Evolutionary conservation across 192 early-diverging fungal genomes (phyloP), one percentile per base, ranked within the genome.

Genomic region (Backusella tarrabulga): DNA sequence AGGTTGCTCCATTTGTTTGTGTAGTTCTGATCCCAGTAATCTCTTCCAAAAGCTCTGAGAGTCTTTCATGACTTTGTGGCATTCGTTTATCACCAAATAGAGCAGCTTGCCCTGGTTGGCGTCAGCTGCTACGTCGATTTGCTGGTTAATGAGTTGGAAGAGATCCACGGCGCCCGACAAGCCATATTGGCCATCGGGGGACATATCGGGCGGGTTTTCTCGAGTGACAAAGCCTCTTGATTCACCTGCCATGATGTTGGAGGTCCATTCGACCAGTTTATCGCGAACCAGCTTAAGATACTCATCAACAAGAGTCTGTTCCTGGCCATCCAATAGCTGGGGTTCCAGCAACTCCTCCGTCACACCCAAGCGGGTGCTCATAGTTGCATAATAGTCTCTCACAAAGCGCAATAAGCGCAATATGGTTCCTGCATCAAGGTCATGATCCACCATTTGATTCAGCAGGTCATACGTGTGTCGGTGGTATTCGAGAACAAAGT

Each of bases 111-210:
- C 95, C n/a, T 96, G 90, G 42, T 93, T 93, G 1, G 95, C 92
- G 42, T 92, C 88, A 15, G 87, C 87, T 0, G 96, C 97, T 29
- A 99, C 82, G 74, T 96, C 94, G 21, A 99, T 90, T 84, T 99
- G 97, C 86, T 99, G 96, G 81, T 97, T 98, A 69, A 99, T 91
- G 87, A 99, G 98, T 84, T 98, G 95, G 85, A 99, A 99, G 80
- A 99, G 86, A 67, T 95, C 91, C 40, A 95, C 92, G 0, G 96
- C 92, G 6, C 92, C 93, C 15, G 93, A 85, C 35, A 97, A 90
- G 15, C 93, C 85, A 80, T 96, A 99, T 52, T 93, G 85, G 6
- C 90, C 93, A 77, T 91, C 92, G 29, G 89, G 87, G 80, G 93
- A 93, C 73, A 86, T 85, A 76, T 94, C 96, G 7, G 97, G 98